Base-by-base conservation (phyloP, 495 filamentous ascomycete species). In the Chaetomium cochliodes region DNA sequence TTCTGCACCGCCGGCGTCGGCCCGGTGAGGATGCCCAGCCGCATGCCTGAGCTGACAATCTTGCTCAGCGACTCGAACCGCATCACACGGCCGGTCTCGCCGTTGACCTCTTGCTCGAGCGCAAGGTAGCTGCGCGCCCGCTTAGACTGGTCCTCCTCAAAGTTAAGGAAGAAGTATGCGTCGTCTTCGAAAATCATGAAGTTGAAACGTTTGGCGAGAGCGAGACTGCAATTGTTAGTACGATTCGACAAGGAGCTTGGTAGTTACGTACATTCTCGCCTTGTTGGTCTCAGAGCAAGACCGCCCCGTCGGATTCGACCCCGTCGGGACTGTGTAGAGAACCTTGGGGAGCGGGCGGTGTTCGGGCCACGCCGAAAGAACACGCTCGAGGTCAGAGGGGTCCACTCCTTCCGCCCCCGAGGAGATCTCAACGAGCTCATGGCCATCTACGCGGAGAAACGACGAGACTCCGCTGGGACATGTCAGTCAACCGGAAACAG, bases 41-140 rank as follows among this genome's bases (percentile, higher is more conserved):
- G 54, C 62, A 65, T 65, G 18, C 62, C 62, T 1, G 62, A 57
- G 46, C 62, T 65, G 28, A 65, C 54, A 25, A 65, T 65, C 54
- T 65, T 65, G 55, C 62, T 65, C 22, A 65, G 42, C 54, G 62
- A 65, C 54, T 65, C 62, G n/a, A 59, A 59, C 0, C 62, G 62
- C 39, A 65, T 47, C 12, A 65, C 62, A 11, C 62, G 62, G 46
- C 62, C 62, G 1, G 62, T 65, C 46, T 65, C 62, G 44, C 62
- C 62, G 46, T 65, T 65, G 23, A 65, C 54, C 28, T 65, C 54
- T 13, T 28, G 16, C 54, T 65, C 62, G 11, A 65, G 53, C 1
- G 62, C 23, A 9, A 65, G 44, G 33, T 65, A 65, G 54, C 62
- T 65, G 62, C 62, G 62, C 2, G 62, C 62, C 22, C 46, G 54